Conservation (phyloP, 345 rosid genomes). For the Sonneratia alba region DNA sequence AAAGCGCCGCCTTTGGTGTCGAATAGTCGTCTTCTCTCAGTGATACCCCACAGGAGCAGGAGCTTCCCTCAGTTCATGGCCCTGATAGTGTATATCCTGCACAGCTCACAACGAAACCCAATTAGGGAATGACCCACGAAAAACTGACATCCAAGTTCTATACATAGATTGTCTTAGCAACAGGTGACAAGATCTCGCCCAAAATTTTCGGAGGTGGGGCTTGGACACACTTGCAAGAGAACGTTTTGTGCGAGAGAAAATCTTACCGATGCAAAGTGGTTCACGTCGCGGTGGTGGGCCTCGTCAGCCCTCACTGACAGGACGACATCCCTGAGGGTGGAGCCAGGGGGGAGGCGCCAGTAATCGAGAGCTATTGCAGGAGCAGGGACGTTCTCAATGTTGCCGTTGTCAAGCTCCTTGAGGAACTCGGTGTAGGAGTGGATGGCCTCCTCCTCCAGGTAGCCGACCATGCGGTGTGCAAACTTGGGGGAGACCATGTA, state of each 20-base stretch:
- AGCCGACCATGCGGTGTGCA: constrained; percentile 2
- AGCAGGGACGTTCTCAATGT: constrained; percentile 7
- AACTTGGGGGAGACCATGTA: constrained; percentile 2
- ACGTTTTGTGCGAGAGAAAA: too few species aligned
- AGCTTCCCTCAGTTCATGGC: constrained; percentile 53
- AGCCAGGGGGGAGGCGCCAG: background rate
- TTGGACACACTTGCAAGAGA: too few species aligned
- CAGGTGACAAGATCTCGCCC: too few species aligned
- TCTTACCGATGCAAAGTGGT: background rate
- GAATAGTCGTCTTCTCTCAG: constrained; percentile 11
- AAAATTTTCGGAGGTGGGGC: too few species aligned
- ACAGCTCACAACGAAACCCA: background rate
- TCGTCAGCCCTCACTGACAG: constrained; percentile 3
- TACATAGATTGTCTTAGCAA: too few species aligned
- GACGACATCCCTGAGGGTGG: constrained; percentile 7
- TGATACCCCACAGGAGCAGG: constrained; percentile 69
- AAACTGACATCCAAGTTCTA: too few species aligned
- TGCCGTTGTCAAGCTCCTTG: constrained; percentile 4
- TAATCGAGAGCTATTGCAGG: constrained; percentile 8
- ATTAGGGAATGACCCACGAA: background rate
- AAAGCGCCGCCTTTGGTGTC: background rate
- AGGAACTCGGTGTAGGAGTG: constrained; percentile 5
- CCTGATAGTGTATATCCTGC: constrained; percentile 48
- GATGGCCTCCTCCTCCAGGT: constrained; percentile 9
- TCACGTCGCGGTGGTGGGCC: constrained; percentile 8